These are phyloP conservation scores for Saccharomyces hybrid DNA, from an alignment of 1,139 yeast species.

Conservation along the genomic window DNA sequence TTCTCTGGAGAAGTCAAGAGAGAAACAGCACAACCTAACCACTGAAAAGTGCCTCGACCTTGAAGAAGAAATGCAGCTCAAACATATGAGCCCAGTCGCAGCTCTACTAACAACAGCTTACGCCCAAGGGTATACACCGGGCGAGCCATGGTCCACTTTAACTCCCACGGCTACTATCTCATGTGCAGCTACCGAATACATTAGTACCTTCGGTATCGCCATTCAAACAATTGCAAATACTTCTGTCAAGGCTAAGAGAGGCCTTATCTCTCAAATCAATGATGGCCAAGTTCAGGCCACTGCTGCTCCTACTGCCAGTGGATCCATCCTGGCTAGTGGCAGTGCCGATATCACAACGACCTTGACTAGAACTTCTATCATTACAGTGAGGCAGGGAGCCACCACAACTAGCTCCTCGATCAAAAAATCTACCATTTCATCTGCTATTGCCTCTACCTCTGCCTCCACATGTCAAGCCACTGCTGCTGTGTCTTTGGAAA, in stretches of 20 bases:
- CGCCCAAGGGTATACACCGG: background rate
- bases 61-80: background rate
- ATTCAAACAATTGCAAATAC: background rate
- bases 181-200: background rate
- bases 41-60: background rate
- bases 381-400: background rate
- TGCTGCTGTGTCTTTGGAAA: slow-evolving; percentile 25
- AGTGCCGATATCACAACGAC: slow-evolving; percentile 10
- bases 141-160: background rate
- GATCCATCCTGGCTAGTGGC: slow-evolving; percentile 4
- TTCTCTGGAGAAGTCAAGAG: background rate
- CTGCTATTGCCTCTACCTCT: slow-evolving; percentile 37
- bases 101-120: background rate
- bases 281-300: too few relatives aligned
- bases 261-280: background rate
- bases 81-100: background rate
- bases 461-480: slow-evolving; percentile 17
- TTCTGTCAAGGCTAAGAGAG: background rate
- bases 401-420: slow-evolving; percentile 12
- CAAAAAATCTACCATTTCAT: slow-evolving; percentile 2
- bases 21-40: background rate
- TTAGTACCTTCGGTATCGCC: background rate
- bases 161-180: background rate
- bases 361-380: background rate
- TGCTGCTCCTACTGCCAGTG: slow-evolving; percentile 7